A percentile compares a stretch with the other conserved stretches of the same genome.
These are phyloP conservation scores for Aleurites moluccanus DNA, from an alignment of 441 rosid genomes.

Conservation along the genomic window DNA sequence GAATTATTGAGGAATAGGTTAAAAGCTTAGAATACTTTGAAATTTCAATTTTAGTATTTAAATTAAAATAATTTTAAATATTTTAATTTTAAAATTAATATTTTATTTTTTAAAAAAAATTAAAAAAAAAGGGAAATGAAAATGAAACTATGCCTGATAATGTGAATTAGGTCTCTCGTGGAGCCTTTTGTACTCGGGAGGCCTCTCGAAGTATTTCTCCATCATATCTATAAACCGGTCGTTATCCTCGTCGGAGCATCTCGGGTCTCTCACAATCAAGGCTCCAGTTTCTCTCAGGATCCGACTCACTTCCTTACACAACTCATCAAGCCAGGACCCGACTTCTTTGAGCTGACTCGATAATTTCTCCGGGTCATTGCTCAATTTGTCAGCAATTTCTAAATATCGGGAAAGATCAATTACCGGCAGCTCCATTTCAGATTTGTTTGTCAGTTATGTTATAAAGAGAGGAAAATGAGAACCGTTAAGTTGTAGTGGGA, in stretches of 20 bases:
- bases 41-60: no score
- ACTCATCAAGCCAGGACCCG: conserved; percentile 37
- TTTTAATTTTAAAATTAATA: not conserved
- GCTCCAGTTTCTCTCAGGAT: conserved; percentile 81
- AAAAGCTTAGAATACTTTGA: no score
- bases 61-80: no score
- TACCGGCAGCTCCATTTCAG: conserved; percentile 68
- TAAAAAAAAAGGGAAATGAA: not conserved
- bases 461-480: not conserved
- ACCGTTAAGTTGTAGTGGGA: not conserved
- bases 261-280: conserved; percentile 73
- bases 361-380: conserved; percentile 23
- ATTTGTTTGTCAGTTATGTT: not conserved
- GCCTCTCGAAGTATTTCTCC: conserved; percentile 77
- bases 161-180: conserved; percentile 75
- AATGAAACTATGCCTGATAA: conserved; percentile 56
- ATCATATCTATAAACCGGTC: conserved; percentile 85
- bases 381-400: conserved; percentile 25
- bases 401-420: conserved; percentile 73
- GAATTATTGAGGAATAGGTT: no score
- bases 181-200: conserved; percentile 58
- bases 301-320: conserved; percentile 68
- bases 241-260: conserved; percentile 79
- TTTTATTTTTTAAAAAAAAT: no score
- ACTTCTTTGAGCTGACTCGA: conserved; percentile 21